A percentile compares a stretch with the other conserved stretches of the same genome.
Conservation (phyloP, 2,329 filamentous ascomycete species). For the Aspergillus pseudoterreus region DNA sequence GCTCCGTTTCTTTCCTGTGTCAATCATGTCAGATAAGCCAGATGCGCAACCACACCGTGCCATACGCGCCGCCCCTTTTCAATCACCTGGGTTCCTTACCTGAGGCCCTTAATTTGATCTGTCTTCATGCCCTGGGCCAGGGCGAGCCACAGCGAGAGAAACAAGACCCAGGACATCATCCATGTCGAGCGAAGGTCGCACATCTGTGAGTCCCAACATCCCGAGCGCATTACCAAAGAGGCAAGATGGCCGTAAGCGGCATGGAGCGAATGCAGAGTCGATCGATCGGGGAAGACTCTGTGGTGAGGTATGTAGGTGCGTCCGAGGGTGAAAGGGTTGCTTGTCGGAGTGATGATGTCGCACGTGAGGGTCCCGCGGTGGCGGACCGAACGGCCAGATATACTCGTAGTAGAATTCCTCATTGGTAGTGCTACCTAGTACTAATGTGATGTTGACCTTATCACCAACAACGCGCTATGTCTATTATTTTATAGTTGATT, state of each 20-base stretch:
- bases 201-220: slow-evolving; percentile 38
- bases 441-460: no score
- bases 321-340: no score
- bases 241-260: slow-evolving; percentile 19
- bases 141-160: slow-evolving; percentile 34
- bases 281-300: neutral
- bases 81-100: slow-evolving; percentile 19
- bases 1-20: slow-evolving; percentile 44
- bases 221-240: slow-evolving; percentile 38
- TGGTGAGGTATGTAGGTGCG: slow-evolving; percentile 8
- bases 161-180: slow-evolving; percentile 30
- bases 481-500: no score
- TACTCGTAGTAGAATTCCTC: slow-evolving; percentile 15
- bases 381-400: slow-evolving; percentile 26
- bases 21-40: no score
- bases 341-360: neutral
- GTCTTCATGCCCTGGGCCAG: slow-evolving; percentile 33
- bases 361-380: neutral
- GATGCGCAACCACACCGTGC: no score
- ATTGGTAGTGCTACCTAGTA: neutral
- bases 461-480: no score
- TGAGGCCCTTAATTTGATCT: slow-evolving; percentile 33
- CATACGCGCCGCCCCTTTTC: no score
- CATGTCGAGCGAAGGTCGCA: slow-evolving; percentile 30
- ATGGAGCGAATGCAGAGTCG: slow-evolving; percentile 26